Evolutionary conservation across 1,284 basidiomycete genomes (phyloP).

Genomic region (Meripilus lineatus): DNA sequence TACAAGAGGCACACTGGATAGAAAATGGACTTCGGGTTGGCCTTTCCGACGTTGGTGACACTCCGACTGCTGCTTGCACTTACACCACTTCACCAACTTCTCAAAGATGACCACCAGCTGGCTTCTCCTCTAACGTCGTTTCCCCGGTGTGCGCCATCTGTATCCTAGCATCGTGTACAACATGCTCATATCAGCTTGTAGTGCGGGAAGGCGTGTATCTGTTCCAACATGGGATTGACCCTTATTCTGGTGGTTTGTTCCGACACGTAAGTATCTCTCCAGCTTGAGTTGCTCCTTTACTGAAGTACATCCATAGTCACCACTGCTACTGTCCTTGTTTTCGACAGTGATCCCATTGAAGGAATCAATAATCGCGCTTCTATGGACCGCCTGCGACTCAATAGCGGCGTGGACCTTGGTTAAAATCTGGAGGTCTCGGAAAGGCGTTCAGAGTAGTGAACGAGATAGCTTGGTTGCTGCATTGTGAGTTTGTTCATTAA

Average conservation of each 20-base stretch:
- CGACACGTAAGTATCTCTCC: conserved; percentile 61
- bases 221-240: conserved; percentile 67
- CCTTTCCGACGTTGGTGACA: conserved; percentile 35
- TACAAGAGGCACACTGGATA: too few relatives aligned
- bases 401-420: conserved; percentile 64
- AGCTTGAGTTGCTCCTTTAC: not conserved
- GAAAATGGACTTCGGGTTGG: conserved; percentile 25
- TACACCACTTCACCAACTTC: conserved; percentile 37
- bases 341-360: conserved; percentile 59
- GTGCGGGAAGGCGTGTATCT: conserved; percentile 88
- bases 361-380: conserved; percentile 39
- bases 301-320: conserved; percentile 73
- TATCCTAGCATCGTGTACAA: not conserved
- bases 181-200: conserved; percentile 27
- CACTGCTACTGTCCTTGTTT: conserved; percentile 76
- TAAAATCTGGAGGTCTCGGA: conserved; percentile 60
- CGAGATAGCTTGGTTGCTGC: conserved; percentile 57
- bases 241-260: conserved; percentile 82
- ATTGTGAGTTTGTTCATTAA: conserved; percentile 41
- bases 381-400: conserved; percentile 73
- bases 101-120: conserved; percentile 70
- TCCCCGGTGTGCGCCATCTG: conserved; percentile 37
- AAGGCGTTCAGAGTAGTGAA: conserved; percentile 38
- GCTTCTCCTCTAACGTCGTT: conserved; percentile 82
- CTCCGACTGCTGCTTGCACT: conserved; percentile 47